Conservation (phyloP, 805 yeast genomes). For the Suhomyces xylopsoci region DNA sequence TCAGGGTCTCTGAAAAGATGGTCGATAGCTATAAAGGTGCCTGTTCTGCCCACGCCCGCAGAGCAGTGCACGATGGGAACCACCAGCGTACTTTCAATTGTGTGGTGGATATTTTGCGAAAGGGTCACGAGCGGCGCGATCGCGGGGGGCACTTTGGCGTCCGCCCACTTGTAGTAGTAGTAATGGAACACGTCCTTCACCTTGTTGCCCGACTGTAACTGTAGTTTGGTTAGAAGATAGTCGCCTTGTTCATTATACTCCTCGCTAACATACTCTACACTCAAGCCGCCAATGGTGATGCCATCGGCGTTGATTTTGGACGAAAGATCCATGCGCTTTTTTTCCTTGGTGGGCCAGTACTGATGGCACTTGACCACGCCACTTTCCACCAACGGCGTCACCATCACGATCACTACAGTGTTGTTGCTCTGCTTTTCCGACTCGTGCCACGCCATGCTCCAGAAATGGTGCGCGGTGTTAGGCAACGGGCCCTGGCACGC, state of each 20-base stretch:
- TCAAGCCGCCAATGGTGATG: conserved; percentile 17
- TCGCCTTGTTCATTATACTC: conserved; percentile 15
- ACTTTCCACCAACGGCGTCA: conserved; percentile 52
- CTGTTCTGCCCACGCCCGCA: conserved; percentile 94
- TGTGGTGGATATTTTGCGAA: conserved; percentile 17
- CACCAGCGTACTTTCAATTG: not conserved
- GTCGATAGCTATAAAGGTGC: conserved; percentile 38
- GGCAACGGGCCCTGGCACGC: conserved; percentile 68
- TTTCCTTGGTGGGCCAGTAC: conserved; percentile 35
- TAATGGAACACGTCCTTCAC: conserved; percentile 35
- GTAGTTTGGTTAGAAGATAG: conserved; percentile 25
- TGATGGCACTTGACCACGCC: conserved; percentile 38
- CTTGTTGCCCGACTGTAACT: conserved; percentile 14
- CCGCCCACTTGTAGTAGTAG: conserved; percentile 45
- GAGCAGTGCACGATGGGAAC: conserved; percentile 66
- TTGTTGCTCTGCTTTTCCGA: conserved; percentile 25
- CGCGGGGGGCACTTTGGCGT: conserved; percentile 38
- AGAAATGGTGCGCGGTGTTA: conserved; percentile 41
- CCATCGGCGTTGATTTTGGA: conserved; percentile 11
- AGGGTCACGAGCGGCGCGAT: conserved; percentile 24
- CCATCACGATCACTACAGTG: conserved; percentile 34
- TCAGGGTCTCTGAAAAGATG: conserved; percentile 27
- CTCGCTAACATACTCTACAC: conserved; percentile 17
- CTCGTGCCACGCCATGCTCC: conserved; percentile 48
- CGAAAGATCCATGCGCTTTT: conserved; percentile 18